Base-by-base conservation (phyloP, 129 eudicot genomes). In the Tagetes patula region DNA sequence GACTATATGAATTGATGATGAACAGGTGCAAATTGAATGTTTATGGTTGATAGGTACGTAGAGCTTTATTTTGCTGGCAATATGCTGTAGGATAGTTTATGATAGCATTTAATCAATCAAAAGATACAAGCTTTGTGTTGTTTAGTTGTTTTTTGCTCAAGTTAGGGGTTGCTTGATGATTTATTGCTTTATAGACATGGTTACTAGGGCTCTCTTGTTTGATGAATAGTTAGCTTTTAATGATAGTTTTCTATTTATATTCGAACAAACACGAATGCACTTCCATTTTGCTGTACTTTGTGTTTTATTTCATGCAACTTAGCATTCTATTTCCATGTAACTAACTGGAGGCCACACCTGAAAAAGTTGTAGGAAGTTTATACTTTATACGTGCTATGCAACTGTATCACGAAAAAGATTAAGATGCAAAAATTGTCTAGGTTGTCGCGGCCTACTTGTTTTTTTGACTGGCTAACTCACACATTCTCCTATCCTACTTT, bases 21-120 rank as follows among this genome's bases (percentile, higher is more conserved):
- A 60, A 73, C 5, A 5, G 39, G 32, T 64, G 49, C 34, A 50
- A 64, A 20, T 50, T 75, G 72, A 50, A 65, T 75, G 20, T 74
- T 12, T 49, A 10, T 64, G 42, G 20, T 74, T 12, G 38, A 10
- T 64, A 33, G 13, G 65, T 50, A 6, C 6, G 1, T 64, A 49
- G 36, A 70, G 63, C 14, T 73, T 41, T 42, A 61, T 60, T 3
- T 73, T 6, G 38, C 13, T 10, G 38, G 8, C 43, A n/a, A 45
- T 13, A 12, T 43, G 77, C 8, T 41, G 55, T 54, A 12, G 59
- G 36, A 61, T 73, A 5, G 14, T 48, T 11, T 5, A 5, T 3
- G 69, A 6, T 42, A 59, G 30, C 13, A 1, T 59, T 30, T 31
- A 56, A 42, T 2, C 5, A 12, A 72, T 12, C 1, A 8, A 7